A percentile compares a stretch with the other conserved stretches of the same genome.
Evolutionary conservation across 345 rosid genomes (phyloP).

Genomic region (Erucastrum elatum): DNA sequence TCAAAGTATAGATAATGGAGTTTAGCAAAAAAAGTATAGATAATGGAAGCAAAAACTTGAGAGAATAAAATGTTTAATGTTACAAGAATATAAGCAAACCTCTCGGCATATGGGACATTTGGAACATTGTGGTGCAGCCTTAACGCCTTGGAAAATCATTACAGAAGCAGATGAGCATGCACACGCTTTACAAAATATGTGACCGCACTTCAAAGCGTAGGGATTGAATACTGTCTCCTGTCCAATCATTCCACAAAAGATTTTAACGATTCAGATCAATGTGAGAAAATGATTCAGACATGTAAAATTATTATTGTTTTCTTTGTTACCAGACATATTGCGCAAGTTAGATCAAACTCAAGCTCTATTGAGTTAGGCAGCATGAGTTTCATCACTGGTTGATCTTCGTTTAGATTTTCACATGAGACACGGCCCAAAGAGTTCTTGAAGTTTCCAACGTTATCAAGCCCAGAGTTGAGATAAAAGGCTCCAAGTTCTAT

Average conservation of each 20-base stretch:
- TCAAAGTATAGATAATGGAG: neutral
- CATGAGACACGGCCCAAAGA: constrained; percentile 59
- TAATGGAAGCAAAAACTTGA: neutral
- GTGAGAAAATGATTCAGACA: neutral
- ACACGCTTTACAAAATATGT: constrained; percentile 87
- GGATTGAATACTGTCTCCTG: constrained; percentile 91
- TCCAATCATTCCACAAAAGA: neutral
- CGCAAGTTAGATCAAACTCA: constrained; percentile 77
- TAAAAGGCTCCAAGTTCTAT: constrained; percentile 89
- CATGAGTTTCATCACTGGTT: constrained; percentile 48
- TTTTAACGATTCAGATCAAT: neutral
- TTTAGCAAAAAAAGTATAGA: neutral
- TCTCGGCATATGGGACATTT: constrained; percentile 95
- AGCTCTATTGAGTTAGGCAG: constrained; percentile 63
- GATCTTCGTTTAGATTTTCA: constrained; percentile 46
- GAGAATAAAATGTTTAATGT: neutral
- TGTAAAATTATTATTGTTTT: neutral
- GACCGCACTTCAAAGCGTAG: constrained; percentile 84
- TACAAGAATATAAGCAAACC: constrained; percentile 47
- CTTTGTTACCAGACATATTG: constrained; percentile 69
- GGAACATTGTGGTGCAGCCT: constrained; percentile 55
- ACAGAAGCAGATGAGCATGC: constrained; percentile 90
- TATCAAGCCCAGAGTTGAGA: constrained; percentile 62
- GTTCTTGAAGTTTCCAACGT: constrained; percentile 45
- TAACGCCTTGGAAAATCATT: constrained; percentile 69